Conservation (phyloP, 2,329 filamentous ascomycete genomes). For the Shiraia sp. region DNA sequence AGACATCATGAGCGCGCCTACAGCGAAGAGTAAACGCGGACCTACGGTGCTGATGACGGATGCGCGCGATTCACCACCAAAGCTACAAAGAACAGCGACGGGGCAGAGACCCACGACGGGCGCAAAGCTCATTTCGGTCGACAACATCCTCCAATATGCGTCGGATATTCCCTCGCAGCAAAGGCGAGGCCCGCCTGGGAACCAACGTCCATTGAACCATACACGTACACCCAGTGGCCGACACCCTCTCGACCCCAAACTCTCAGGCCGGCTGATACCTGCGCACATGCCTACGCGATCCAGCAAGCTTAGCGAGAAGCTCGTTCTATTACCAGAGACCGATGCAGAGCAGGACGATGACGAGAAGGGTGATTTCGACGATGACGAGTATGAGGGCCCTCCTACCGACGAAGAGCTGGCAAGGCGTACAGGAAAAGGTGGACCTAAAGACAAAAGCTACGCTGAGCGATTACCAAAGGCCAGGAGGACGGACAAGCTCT, state of each 20-base stretch:
- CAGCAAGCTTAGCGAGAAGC: conserved; percentile 92
- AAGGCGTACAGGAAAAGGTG: conserved; percentile 68
- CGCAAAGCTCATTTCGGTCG: conserved; percentile 80
- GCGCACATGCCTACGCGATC: conserved; percentile 78
- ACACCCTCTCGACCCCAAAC: conserved; percentile 58
- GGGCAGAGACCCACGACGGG: conserved; percentile 42
- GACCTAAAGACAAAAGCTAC: conserved; percentile 78
- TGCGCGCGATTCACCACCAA: conserved; percentile 52
- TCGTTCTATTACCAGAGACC: conserved; percentile 91
- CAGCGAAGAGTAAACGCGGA: conserved; percentile 43
- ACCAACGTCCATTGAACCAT: conserved; percentile 52
- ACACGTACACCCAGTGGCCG: conserved; percentile 54
- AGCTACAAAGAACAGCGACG: conserved; percentile 20
- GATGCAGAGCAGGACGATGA: conserved; percentile 57
- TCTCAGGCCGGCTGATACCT: conserved; percentile 60
- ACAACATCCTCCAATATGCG: conserved; percentile 91
- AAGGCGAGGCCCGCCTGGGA: conserved; percentile 69
- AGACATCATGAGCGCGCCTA: conserved; percentile 37
- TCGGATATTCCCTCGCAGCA: conserved; percentile 95
- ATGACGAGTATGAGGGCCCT: conserved; percentile 60
- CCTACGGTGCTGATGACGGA: conserved; percentile 58
- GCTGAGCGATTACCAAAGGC: conserved; percentile 91
- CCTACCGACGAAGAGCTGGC: conserved; percentile 68
- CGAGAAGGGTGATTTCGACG: conserved; percentile 60
- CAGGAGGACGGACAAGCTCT: conserved; percentile 82